Evolutionary conservation across 345 rosid species (phyloP), one percentile per base, ranked within the genome.

Genomic region (Aegle marmelos): DNA sequence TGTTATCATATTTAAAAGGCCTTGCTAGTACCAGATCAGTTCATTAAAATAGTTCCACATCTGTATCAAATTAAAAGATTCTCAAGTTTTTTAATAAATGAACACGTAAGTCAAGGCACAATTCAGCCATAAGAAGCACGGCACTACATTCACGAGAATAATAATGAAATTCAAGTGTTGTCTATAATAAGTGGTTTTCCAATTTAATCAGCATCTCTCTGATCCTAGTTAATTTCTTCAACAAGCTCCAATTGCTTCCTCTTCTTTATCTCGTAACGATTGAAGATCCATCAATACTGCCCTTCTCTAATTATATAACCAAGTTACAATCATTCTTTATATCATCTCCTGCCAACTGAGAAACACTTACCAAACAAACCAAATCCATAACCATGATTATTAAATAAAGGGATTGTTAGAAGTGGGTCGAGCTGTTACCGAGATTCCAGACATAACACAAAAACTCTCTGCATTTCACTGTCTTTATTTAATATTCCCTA

Each of bases 361-460:
- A 37, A 59, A 59, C 17, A 37, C 34, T 30, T 16, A 72, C 10
- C 25, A 9, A 72, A 21, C 37, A 81, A 25, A 54, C 21, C 50
- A 37, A 31, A 70, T 58, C 53, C 28, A 66, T 24, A 68, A 56
- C 73, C 63, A 6, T 72, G 50, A 76, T 28, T 27, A 63, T 30
- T 64, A 71, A 72, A 22, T 25, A 16, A 37, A 80, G 19, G 54
- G 41, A n/a, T 54, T 28, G 39, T 21, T n/a, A 39, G 65, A 54
- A 53, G 80, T 77, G 83, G 78, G 72, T 50, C 75, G 36, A 64
- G 65, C 45, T 73, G 78, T 68, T n/a, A 78, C 45, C 72, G 31
- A 50, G n/a, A 68, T 67, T 73, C 54, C 56, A 65, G 69, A 63
- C 77, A 58, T 45, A 61, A 31, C 31, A 37, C 31, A 66, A 10